Conservation (phyloP, 345 rosid species). For the Barbarea vulgaris region DNA sequence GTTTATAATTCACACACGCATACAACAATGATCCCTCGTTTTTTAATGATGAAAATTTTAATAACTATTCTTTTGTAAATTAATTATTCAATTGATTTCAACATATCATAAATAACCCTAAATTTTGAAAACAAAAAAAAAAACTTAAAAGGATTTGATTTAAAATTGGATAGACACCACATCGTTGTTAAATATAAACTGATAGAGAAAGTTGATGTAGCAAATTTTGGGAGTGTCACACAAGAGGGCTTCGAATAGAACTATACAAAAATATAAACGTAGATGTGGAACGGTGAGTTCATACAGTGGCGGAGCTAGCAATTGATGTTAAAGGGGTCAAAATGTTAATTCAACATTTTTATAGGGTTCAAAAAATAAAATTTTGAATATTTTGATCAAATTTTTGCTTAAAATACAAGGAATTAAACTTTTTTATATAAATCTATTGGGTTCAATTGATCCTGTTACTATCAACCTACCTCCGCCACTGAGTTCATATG, state of each 20-base stretch:
- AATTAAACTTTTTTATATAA: too few species aligned
- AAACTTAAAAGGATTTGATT: neutral
- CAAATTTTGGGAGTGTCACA: neutral
- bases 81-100: neutral
- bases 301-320: too few species aligned
- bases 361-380: too few species aligned
- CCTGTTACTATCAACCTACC: too few species aligned
- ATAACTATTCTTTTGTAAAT: neutral
- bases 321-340: too few species aligned
- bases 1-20: neutral
- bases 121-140: neutral
- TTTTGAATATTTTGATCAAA: too few species aligned
- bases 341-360: too few species aligned
- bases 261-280: neutral
- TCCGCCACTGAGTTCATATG: too few species aligned
- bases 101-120: neutral
- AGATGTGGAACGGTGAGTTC: neutral
- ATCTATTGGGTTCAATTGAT: too few species aligned
- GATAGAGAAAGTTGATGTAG: neutral
- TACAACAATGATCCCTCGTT: neutral
- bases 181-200: neutral
- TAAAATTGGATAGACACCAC: neutral
- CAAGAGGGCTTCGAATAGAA: neutral
- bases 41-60: neutral
- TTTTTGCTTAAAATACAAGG: too few species aligned